Percentiles rank a stretch among this genome's conserved stretches.
phyloP scores from a whole-genome alignment of 2,329 filamentous ascomycete species.

The Aspergillus pseudoviridinutans region DNA sequence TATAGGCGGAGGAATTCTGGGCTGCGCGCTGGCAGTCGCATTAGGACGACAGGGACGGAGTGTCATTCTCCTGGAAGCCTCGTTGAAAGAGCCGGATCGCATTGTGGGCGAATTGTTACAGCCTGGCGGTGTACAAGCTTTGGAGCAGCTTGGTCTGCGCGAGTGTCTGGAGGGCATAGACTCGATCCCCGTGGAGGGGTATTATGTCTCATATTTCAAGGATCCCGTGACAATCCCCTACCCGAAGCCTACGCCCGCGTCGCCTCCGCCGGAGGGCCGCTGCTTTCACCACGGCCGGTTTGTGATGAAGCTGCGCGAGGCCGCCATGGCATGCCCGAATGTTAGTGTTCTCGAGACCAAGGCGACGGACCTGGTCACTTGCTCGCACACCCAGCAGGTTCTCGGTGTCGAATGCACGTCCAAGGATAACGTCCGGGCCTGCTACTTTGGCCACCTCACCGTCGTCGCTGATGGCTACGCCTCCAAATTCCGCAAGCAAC shows the following conservation, averaged over 20 bases:
- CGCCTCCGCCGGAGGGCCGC: slow-evolving; percentile 63
- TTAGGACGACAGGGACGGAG: slow-evolving; percentile 85
- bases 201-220: slow-evolving; percentile 80
- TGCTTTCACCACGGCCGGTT: slow-evolving; percentile 95
- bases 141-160: slow-evolving; percentile 73
- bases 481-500: slow-evolving; percentile 82
- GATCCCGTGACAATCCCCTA: slow-evolving; percentile 74
- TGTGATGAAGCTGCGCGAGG: slow-evolving; percentile 73
- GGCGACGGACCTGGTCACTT: slow-evolving; percentile 69
- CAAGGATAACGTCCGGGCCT: slow-evolving; percentile 58
- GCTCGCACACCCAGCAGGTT: slow-evolving; percentile 65
- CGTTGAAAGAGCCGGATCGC: slow-evolving; percentile 85
- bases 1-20: slow-evolving; percentile 85
- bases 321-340: slow-evolving; percentile 71
- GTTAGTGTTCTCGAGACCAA: slow-evolving; percentile 90
- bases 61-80: slow-evolving; percentile 84
- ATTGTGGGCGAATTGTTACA: slow-evolving; percentile 96
- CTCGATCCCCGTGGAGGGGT: slow-evolving; percentile 75
- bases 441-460: slow-evolving; percentile 84
- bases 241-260: slow-evolving; percentile 54
- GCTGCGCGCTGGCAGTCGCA: slow-evolving; percentile 79
- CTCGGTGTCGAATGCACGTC: slow-evolving; percentile 78
- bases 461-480: slow-evolving; percentile 89
- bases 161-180: slow-evolving; percentile 88
- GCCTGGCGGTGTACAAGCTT: slow-evolving; percentile 78